Evolutionary conservation across 805 yeast genomes (phyloP).

Genomic region (Ogataea populi-albae): DNA sequence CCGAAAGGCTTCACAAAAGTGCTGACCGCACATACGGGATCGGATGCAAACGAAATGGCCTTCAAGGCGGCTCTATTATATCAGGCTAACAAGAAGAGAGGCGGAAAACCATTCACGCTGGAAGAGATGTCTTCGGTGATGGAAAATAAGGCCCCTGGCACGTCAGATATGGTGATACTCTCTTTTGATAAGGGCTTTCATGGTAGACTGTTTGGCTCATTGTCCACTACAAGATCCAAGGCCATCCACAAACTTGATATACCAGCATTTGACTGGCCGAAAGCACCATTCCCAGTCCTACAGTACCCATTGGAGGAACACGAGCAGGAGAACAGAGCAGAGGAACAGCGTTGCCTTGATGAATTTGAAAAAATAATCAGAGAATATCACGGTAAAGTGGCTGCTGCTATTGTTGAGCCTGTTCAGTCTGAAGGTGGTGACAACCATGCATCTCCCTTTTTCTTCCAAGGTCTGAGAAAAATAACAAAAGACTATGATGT

Average conservation of each 20-base stretch:
- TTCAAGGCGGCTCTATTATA: constrained; percentile 70
- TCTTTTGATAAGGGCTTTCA: constrained; percentile 57
- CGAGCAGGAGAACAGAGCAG: constrained; percentile 47
- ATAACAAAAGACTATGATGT: constrained; percentile 55
- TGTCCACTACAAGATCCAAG: constrained; percentile 54
- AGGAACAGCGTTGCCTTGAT: constrained; percentile 47
- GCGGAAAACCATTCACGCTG: constrained; percentile 39
- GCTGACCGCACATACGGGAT: constrained; percentile 67
- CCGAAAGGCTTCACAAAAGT: constrained; percentile 59
- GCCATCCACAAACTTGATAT: constrained; percentile 57
- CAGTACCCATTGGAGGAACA: constrained; percentile 77
- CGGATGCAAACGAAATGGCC: constrained; percentile 70
- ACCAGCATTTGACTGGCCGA: constrained; percentile 61
- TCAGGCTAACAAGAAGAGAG: constrained; percentile 50
- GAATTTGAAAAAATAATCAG: constrained; percentile 41
- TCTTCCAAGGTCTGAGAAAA: constrained; percentile 62
- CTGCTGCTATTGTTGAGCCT: constrained; percentile 56
- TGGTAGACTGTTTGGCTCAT: constrained; percentile 54
- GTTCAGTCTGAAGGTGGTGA: constrained; percentile 78
- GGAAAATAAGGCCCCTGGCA: constrained; percentile 51
- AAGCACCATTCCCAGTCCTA: constrained; percentile 69
- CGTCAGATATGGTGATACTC: constrained; percentile 50
- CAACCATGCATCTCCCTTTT: constrained; percentile 61
- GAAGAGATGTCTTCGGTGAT: constrained; percentile 48
- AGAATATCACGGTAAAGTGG: constrained; percentile 42